These are phyloP conservation scores for Russula abietina DNA, from an alignment of 768 basidiomycete species.

Conservation along the genomic window DNA sequence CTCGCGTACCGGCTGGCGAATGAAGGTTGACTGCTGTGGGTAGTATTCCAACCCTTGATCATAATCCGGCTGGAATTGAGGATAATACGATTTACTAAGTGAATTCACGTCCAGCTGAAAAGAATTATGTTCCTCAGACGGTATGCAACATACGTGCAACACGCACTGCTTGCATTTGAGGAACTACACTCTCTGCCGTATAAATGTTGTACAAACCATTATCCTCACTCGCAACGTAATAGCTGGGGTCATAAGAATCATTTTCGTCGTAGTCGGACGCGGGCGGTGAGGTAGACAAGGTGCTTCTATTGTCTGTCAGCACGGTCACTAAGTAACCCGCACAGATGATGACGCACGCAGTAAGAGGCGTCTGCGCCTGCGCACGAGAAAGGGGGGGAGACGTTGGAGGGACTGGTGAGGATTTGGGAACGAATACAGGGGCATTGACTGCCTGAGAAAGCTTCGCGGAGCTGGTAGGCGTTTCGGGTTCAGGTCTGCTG, in stretches of 20 bases:
- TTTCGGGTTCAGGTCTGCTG: constrained; percentile 23
- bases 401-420: constrained; percentile 31
- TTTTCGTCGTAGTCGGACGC: constrained; percentile 28
- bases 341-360: constrained; percentile 20
- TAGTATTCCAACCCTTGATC: constrained; percentile 38
- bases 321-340: background rate
- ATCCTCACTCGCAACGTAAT: constrained; percentile 26
- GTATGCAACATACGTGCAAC: background rate
- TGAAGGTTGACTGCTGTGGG: constrained; percentile 40
- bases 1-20: constrained; percentile 61
- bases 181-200: constrained; percentile 29
- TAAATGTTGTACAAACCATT: constrained; percentile 22
- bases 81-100: constrained; percentile 29
- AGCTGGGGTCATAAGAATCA: constrained; percentile 31
- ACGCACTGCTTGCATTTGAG: constrained; percentile 35
- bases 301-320: constrained; percentile 19
- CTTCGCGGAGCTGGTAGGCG: constrained; percentile 27
- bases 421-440: constrained; percentile 78
- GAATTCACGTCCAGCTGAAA: constrained; percentile 24
- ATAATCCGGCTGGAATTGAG: constrained; percentile 32
- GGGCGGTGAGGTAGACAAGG: constrained; percentile 23
- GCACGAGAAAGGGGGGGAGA: constrained; percentile 24
- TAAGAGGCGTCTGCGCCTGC: constrained; percentile 23
- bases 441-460: constrained; percentile 72
- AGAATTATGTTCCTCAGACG: constrained; percentile 24